phyloP scores from a whole-genome alignment of 2,329 filamentous ascomycete species.

The Salinomyces thailandicus region DNA sequence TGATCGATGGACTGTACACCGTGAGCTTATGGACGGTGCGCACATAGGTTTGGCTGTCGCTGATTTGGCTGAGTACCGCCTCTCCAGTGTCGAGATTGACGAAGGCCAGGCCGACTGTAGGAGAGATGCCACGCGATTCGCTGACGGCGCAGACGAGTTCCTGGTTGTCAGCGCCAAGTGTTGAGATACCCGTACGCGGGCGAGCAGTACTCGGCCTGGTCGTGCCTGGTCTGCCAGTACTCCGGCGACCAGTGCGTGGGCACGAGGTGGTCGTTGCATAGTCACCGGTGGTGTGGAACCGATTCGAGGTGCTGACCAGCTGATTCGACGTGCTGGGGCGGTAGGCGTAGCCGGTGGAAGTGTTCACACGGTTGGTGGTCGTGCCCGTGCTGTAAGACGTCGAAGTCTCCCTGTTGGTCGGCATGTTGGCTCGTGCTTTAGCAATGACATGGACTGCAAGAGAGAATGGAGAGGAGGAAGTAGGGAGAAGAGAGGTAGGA shows the following conservation, averaged over 20 bases:
- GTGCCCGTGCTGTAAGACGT: slow-evolving; percentile 4
- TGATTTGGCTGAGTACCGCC: slow-evolving; percentile 78
- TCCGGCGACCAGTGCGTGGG: slow-evolving; percentile 14
- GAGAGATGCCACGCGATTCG: slow-evolving; percentile 77
- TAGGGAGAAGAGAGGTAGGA: too few species aligned
- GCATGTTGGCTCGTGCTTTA: too few species aligned
- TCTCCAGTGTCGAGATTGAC: slow-evolving; percentile 79
- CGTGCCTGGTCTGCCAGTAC: slow-evolving; percentile 15
- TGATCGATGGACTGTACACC: slow-evolving; percentile 67
- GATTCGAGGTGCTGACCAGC: slow-evolving; percentile 6
- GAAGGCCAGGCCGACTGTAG: slow-evolving; percentile 69
- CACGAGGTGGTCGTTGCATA: slow-evolving; percentile 18
- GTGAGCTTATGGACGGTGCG: slow-evolving; percentile 78
- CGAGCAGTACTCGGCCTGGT: slow-evolving; percentile 35
- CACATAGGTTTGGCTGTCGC: slow-evolving; percentile 85
- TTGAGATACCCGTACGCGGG: slow-evolving; percentile 47
- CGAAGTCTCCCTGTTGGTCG: too few species aligned
- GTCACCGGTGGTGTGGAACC: slow-evolving; percentile 7
- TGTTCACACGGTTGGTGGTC: neutral
- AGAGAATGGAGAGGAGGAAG: too few species aligned
- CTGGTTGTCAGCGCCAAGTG: slow-evolving; percentile 49
- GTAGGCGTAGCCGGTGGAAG: slow-evolving; percentile 1
- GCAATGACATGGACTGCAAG: too few species aligned
- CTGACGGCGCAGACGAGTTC: slow-evolving; percentile 79
- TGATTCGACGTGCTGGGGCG: neutral